phyloP scores from a whole-genome alignment of 2,329 filamentous ascomycete genomes.

The Aspergillus ochraceus region DNA sequence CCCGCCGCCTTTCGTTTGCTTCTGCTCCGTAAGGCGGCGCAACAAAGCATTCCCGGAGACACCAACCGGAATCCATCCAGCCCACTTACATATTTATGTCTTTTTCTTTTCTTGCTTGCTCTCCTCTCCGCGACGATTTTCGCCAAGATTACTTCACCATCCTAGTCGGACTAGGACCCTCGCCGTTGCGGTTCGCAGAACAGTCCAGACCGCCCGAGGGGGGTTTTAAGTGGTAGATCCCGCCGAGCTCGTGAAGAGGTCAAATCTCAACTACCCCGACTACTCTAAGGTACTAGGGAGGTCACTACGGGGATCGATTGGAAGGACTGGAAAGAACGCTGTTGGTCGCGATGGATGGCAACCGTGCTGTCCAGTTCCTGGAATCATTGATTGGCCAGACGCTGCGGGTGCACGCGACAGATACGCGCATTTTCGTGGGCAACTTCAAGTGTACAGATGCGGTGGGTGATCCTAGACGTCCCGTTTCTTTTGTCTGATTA shows the following conservation, averaged over 20 bases:
- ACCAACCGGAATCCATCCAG: constrained; percentile 1
- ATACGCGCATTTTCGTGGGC: constrained; percentile 85
- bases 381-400: constrained; percentile 72
- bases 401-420: constrained; percentile 75
- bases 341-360: constrained; percentile 34
- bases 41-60: background rate
- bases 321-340: background rate
- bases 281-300: background rate
- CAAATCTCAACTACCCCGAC: background rate
- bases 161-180: background rate
- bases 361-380: constrained; percentile 39
- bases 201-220: constrained; percentile 9
- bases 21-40: background rate
- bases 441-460: constrained; percentile 93
- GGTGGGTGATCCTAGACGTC: constrained; percentile 52
- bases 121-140: background rate
- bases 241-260: constrained; percentile 1
- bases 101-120: background rate
- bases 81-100: background rate
- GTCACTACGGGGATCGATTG: no score
- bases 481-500: constrained; percentile 9
- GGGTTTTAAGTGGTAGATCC: constrained; percentile 9
- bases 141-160: background rate
- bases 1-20: background rate
- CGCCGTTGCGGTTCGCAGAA: constrained; percentile 1